Evolutionary conservation across 371 early-diverging fungal genomes (phyloP), one percentile per base, ranked within the genome.

Genomic region (Nematocida parisii): DNA sequence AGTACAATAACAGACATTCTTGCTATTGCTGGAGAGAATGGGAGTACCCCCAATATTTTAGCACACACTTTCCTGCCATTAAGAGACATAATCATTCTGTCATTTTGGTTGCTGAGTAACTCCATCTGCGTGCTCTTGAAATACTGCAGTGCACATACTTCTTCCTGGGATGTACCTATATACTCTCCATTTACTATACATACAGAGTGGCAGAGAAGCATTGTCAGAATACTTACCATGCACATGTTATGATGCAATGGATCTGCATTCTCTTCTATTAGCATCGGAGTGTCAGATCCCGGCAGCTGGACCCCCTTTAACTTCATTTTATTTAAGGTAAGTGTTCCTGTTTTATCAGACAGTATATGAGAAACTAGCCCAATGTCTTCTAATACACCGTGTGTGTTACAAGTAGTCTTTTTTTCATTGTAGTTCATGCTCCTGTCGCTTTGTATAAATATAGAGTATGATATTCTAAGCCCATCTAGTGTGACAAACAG

Each of bases 281-380:
- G 11, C 11, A 22, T 22, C 1, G 22, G 24, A 7, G 58, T n/a
- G 24, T 1, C 22, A 4, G 9, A 9, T 22, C 58, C 58, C 1
- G 58, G 24, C 13, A 83, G 24, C 61, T 87, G 75, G 22, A 85
- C 40, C 47, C 75, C 82, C 46, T 92, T 92, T 85, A 95, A 93
- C 81, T 92, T 91, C 96, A 96, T 96, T 77, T 92, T 88, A 85
- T 97, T 97, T 83, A 91, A 90, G n/a, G 98, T 97, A 45, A 97
- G 88, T 3, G 98, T 96, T 9, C 96, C 97, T 46, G 98, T 97
- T 88, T 96, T 96, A 88, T 96, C 96, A 27, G 92, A 92, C 84
- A 95, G 92, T 9, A 96, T 90, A 86, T 94, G 95, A 83, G 93
- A 93, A 62, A 96, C 91, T 84, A 93, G 93, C 58, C 96, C 95